Conservation (phyloP, 176 grass and related monocot species). For the Aegilops longissima region DNA sequence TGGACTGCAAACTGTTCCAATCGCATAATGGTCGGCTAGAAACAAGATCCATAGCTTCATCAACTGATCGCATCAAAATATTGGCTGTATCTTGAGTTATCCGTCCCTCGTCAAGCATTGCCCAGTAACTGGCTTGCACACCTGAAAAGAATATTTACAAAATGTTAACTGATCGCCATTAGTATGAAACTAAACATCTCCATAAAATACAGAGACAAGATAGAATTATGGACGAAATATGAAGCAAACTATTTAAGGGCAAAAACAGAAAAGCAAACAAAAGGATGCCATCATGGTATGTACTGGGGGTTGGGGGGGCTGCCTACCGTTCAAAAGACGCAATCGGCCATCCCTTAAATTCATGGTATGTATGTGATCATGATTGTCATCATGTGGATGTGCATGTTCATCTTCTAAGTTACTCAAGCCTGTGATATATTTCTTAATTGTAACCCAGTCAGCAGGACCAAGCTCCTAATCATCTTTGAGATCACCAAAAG, state of each 20-base stretch:
- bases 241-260: not conserved
- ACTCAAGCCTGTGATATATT: constrained; percentile 81
- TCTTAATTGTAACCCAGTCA: constrained; percentile 80
- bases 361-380: constrained; percentile 57
- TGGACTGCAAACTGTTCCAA: constrained; percentile 77
- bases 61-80: constrained; percentile 88
- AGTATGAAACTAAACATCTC: not conserved
- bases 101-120: constrained; percentile 92
- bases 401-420: constrained; percentile 62
- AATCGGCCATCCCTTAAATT: constrained; percentile 67
- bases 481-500: constrained; percentile 79
- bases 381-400: constrained; percentile 67
- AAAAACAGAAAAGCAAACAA: not conserved
- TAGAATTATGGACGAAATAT: constrained; percentile 12
- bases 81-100: constrained; percentile 75
- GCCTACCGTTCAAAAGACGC: constrained; percentile 82
- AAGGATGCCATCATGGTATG: not conserved
- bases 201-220: not conserved
- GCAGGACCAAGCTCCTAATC: constrained; percentile 90
- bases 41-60: constrained; percentile 92
- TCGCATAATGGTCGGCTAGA: constrained; percentile 64
- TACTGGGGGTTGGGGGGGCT: no score
- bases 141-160: constrained; percentile 40
- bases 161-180: not conserved
- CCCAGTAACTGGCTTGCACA: constrained; percentile 90